phyloP scores from a whole-genome alignment of 2,329 filamentous ascomycete species.

The Trichoderma koningii region DNA sequence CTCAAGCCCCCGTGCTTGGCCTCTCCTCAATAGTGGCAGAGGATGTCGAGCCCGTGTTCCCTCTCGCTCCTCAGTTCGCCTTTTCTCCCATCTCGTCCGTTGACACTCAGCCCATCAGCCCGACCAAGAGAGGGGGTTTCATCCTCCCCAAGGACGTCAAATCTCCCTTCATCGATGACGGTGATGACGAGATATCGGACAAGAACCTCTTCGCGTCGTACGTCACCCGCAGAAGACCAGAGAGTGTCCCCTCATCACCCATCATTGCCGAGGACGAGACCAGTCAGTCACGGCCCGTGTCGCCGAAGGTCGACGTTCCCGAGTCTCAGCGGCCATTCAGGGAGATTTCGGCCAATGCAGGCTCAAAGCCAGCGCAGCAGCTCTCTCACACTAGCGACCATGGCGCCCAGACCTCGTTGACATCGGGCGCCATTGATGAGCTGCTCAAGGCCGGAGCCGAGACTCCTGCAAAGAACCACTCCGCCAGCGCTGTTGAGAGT shows the following conservation, averaged over 20 bases:
- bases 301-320: slow-evolving; percentile 48
- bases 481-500: slow-evolving; percentile 40
- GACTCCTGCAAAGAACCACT: slow-evolving; percentile 42
- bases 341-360: slow-evolving; percentile 63
- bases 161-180: slow-evolving; percentile 36
- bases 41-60: slow-evolving; percentile 37
- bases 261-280: slow-evolving; percentile 68
- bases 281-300: slow-evolving; percentile 52
- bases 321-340: slow-evolving; percentile 61
- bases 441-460: slow-evolving; percentile 57
- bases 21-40: slow-evolving; percentile 44
- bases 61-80: slow-evolving; percentile 39
- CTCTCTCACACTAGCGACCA: slow-evolving; percentile 61
- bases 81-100: slow-evolving; percentile 51
- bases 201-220: slow-evolving; percentile 47
- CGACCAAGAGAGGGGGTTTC: slow-evolving; percentile 57
- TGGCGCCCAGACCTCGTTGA: slow-evolving; percentile 79
- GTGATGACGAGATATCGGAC: slow-evolving; percentile 47
- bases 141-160: slow-evolving; percentile 55
- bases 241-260: slow-evolving; percentile 40
- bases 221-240: slow-evolving; percentile 49
- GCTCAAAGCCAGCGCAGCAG: slow-evolving; percentile 42
- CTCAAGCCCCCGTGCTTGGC: slow-evolving; percentile 36
- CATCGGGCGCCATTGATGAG: slow-evolving; percentile 77
- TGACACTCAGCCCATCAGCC: slow-evolving; percentile 49